Conservation (phyloP, 164 flowering plant genomes). For the Platanus orientalis region DNA sequence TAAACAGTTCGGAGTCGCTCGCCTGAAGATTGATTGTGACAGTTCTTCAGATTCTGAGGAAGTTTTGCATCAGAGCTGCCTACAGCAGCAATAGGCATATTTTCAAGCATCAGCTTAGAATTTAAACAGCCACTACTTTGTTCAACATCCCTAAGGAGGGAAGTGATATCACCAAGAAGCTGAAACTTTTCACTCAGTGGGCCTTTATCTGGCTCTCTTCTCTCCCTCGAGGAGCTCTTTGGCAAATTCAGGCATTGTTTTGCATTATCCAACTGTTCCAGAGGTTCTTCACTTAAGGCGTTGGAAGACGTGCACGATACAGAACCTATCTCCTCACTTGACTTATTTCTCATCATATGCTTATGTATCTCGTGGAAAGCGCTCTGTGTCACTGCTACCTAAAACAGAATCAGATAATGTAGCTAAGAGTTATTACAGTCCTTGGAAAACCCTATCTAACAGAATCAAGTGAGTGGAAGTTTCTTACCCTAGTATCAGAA, state of each 20-base stretch:
- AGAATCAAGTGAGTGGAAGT: not conserved
- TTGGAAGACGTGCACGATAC: conserved; percentile 18
- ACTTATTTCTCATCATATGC: conserved; percentile 60
- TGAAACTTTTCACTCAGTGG: conserved; percentile 34
- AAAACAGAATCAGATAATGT: conserved; percentile 14
- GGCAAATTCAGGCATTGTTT: conserved; percentile 20
- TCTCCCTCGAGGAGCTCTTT: conserved; percentile 26
- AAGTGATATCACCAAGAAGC: conserved; percentile 57
- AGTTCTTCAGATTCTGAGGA: conserved; percentile 23
- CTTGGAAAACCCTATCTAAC: too few relatives aligned
- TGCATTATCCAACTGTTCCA: conserved; percentile 24
- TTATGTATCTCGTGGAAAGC: conserved; percentile 79
- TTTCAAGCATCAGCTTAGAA: conserved; percentile 24
- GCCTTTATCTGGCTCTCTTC: conserved; percentile 37
- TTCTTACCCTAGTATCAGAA: conserved; percentile 87
- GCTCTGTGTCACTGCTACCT: conserved; percentile 85
- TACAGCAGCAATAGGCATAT: conserved; percentile 13
- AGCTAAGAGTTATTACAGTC: not conserved
- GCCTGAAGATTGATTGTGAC: conserved; percentile 34
- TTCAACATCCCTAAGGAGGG: conserved; percentile 59
- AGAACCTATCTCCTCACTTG: conserved; percentile 28
- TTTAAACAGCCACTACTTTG: conserved; percentile 29
- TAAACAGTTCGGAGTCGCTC: conserved; percentile 39
- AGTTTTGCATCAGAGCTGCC: conserved; percentile 7
- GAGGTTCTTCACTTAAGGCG: conserved; percentile 18